These are phyloP conservation scores for Rhinocladiella mackenziei DNA, from an alignment of 2,329 filamentous ascomycete species.

Conservation along the genomic window DNA sequence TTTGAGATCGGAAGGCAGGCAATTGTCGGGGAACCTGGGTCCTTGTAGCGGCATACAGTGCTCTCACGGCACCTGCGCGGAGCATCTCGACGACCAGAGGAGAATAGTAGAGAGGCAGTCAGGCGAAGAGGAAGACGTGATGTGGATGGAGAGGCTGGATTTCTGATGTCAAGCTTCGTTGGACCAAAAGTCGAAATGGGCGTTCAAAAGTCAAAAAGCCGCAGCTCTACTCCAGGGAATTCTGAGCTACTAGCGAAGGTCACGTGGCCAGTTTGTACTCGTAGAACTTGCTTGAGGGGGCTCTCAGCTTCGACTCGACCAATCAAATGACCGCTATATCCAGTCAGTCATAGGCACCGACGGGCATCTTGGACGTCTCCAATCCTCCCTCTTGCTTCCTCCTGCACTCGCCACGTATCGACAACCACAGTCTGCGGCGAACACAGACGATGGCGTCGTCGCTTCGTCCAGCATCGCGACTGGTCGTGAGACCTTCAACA, in stretches of 20 bases:
- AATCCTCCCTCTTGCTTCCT: conserved; percentile 34
- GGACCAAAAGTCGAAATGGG: too few relatives aligned
- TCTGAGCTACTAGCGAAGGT: too few relatives aligned
- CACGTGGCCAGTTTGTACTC: too few relatives aligned
- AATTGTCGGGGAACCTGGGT: conserved; percentile 50
- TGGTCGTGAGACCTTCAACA: conserved; percentile 42
- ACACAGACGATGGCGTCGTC: conserved; percentile 43
- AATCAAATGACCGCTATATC: too few relatives aligned
- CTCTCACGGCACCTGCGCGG: conserved; percentile 78
- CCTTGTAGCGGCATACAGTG: conserved; percentile 55
- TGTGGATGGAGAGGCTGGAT: conserved; percentile 21
- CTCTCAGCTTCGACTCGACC: too few relatives aligned
- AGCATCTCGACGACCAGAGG: conserved; percentile 63
- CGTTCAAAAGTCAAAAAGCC: too few relatives aligned
- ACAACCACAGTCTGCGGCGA: conserved; percentile 21
- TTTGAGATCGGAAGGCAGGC: conserved; percentile 57
- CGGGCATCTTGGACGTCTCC: conserved; percentile 30
- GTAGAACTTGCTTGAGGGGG: too few relatives aligned
- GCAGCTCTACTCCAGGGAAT: too few relatives aligned
- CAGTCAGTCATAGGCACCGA: too few relatives aligned
- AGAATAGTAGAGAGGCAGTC: conserved; percentile 5
- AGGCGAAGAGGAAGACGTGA: conserved; percentile 15
- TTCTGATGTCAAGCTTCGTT: conserved; percentile 13
- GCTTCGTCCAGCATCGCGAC: conserved; percentile 40
- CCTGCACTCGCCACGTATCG: conserved; percentile 25